phyloP scores from a whole-genome alignment of 1,139 yeast species.

The Debaryomyces fabryi region DNA sequence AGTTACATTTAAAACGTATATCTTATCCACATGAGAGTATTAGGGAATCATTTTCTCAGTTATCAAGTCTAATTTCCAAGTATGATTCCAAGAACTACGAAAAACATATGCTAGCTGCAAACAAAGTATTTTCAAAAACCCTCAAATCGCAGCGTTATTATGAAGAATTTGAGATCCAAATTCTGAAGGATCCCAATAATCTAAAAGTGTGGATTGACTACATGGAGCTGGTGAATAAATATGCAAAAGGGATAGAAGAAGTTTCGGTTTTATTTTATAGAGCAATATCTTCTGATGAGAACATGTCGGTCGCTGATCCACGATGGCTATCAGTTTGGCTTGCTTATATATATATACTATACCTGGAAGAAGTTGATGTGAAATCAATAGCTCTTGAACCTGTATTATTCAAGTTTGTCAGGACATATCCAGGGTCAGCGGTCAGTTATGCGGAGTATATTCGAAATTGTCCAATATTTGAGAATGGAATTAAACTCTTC shows the following conservation, averaged over 20 bases:
- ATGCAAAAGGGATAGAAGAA: constrained; percentile 17
- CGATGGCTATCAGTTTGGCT: constrained; percentile 35
- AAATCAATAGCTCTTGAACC: constrained; percentile 12
- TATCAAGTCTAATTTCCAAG: constrained; percentile 46
- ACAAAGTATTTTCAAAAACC: constrained; percentile 34
- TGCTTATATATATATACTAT: constrained; percentile 27
- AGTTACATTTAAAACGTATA: constrained; percentile 38
- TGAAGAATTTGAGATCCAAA: constrained; percentile 28
- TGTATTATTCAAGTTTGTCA: constrained; percentile 23
- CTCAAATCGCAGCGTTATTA: constrained; percentile 28
- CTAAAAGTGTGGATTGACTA: constrained; percentile 35
- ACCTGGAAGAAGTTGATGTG: constrained; percentile 14
- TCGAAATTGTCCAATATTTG: constrained; percentile 22
- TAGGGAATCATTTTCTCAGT: constrained; percentile 44
- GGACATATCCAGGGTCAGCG: constrained; percentile 26
- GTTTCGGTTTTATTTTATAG: constrained; percentile 26
- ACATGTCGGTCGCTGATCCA: constrained; percentile 4
- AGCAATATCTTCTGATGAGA: constrained; percentile 16
- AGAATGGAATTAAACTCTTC: constrained; percentile 14
- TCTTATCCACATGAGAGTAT: constrained; percentile 45
- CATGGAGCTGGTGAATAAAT: constrained; percentile 29
- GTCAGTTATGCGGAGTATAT: constrained; percentile 34
- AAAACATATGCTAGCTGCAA: constrained; percentile 40
- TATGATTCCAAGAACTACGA: constrained; percentile 37
- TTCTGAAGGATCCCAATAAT: constrained; percentile 21